Base-by-base conservation (phyloP, 176 grass and related monocot genomes). In the Carex scoparia region DNA sequence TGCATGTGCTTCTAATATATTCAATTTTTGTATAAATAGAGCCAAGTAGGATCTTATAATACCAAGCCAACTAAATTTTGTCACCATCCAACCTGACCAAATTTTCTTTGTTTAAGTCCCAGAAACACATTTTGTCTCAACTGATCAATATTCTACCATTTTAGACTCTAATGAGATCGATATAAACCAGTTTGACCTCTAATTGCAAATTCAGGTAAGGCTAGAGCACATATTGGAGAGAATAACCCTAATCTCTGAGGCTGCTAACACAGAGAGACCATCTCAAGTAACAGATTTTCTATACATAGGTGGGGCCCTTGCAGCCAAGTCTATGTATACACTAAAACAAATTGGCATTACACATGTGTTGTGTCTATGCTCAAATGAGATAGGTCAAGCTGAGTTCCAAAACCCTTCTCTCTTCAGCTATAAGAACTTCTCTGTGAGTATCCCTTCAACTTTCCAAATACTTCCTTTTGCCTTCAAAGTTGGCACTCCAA, bases 191-290 rank as follows among this genome's bases (percentile, higher is more conserved):
- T 75, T 30, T 55, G 44, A 56, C 27, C 49, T 30, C 19, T 56
- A 77, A 77, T 77, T 11, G 31, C 49, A 81, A 67, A 55, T 87
- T 65, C 83, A 98, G 95, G 93, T 98, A 35, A 88, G 95, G 84
- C 91, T 98, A 81, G 95, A 94, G 65, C 95, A 98, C 80, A 91
- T 98, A 84, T 91, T 98, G n/a, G 95, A 98, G 86, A 98, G 95
- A 68, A 93, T 98, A 87, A 87, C 95, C 81, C 72, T 98, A 40
- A 90, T 98, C 80, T 98, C 95, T 83, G 95, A 94, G 84, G 92
- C 95, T 85, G 91, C 95, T 65, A 98, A 85, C 71, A 94, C 92
- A 48, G 95, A 98, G 73, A 85, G 91, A 33, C 95, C 95, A 64
- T 92, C 95, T 87, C 86, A 90, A 70, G 88, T 98, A 64, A 94